Evolutionary conservation across 768 basidiomycete genomes (phyloP).

Genomic region (Amanita thiersii): DNA sequence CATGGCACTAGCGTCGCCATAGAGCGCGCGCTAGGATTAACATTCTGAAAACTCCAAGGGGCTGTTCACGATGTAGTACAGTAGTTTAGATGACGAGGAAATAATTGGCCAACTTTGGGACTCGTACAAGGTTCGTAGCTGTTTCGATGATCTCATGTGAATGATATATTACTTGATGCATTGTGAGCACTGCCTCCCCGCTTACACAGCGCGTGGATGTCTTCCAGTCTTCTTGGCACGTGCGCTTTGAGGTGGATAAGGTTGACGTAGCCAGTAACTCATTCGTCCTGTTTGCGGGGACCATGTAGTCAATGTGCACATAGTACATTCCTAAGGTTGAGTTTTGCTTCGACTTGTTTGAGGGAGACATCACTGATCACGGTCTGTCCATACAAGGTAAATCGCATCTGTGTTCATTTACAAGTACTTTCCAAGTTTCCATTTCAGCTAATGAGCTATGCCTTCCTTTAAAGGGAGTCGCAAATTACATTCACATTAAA

Average conservation of each 20-base stretch:
- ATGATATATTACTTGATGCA: not conserved
- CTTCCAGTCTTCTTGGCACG: slow-evolving; percentile 49
- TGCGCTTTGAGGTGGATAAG: slow-evolving; percentile 54
- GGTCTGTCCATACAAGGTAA: slow-evolving; percentile 60
- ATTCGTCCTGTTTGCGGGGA: slow-evolving; percentile 50
- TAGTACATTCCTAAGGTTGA: slow-evolving; percentile 52
- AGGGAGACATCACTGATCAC: slow-evolving; percentile 36
- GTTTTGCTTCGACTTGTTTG: slow-evolving; percentile 40
- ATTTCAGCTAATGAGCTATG: not conserved
- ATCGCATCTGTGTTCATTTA: not conserved
- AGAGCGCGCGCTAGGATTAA: slow-evolving; percentile 25
- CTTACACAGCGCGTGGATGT: slow-evolving; percentile 66
- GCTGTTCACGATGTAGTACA: slow-evolving; percentile 40
- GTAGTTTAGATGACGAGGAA: slow-evolving; percentile 49
- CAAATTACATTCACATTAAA: too few species aligned
- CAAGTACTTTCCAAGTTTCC: not conserved
- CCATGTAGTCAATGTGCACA: slow-evolving; percentile 43
- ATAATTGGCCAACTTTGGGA: slow-evolving; percentile 57
- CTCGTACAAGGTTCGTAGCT: slow-evolving; percentile 50
- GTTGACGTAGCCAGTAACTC: slow-evolving; percentile 55
- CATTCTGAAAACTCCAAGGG: slow-evolving; percentile 29
- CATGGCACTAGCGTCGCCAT: slow-evolving; percentile 25
- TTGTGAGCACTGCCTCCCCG: not conserved
- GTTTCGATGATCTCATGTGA: not conserved
- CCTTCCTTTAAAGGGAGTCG: not conserved